Percentiles rank a stretch among this genome's conserved stretches.
Conservation (phyloP, 306 rosid genomes). For the Carpinus fangiana region DNA sequence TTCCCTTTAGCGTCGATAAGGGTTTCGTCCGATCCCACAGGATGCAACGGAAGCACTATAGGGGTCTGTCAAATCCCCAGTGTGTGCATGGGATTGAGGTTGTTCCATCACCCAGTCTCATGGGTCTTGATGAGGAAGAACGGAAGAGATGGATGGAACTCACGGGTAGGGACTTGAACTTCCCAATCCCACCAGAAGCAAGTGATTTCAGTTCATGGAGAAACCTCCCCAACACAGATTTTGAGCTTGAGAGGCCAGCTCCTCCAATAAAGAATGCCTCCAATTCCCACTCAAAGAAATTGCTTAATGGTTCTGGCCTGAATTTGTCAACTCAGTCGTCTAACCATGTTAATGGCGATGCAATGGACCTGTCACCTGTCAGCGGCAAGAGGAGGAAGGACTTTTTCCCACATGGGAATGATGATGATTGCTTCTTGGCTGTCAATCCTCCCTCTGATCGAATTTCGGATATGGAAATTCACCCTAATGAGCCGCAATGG, state of each 20-base stretch:
- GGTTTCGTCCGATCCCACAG: constrained; percentile 92
- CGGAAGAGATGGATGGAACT: constrained; percentile 84
- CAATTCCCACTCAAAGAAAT: constrained; percentile 65
- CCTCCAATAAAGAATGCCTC: constrained; percentile 49
- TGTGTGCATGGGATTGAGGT: constrained; percentile 89
- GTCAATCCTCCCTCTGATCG: constrained; percentile 76
- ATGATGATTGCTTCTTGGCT: constrained; percentile 64
- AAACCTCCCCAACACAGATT: constrained; percentile 76
- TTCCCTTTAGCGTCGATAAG: constrained; percentile 80
- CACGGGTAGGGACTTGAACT: constrained; percentile 80
- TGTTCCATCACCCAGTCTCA: constrained; percentile 62
- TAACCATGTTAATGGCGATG: constrained; percentile 60
- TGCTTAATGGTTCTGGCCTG: constrained; percentile 78
- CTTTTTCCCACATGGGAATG: constrained; percentile 62
- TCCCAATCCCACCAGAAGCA: constrained; percentile 77
- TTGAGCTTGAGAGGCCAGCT: constrained; percentile 81
- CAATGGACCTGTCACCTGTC: constrained; percentile 69
- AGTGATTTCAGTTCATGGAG: constrained; percentile 91
- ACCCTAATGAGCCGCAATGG: constrained; percentile 60
- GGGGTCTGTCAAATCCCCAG: constrained; percentile 94
- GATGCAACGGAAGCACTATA: constrained; percentile 92
- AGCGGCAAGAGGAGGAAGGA: constrained; percentile 72
- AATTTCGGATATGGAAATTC: constrained; percentile 54
- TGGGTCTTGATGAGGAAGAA: constrained; percentile 67
- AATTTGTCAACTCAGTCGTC: constrained; percentile 63